Conservation (phyloP, 352 stramenopile species). For the Elongisporangium prolatum region DNA sequence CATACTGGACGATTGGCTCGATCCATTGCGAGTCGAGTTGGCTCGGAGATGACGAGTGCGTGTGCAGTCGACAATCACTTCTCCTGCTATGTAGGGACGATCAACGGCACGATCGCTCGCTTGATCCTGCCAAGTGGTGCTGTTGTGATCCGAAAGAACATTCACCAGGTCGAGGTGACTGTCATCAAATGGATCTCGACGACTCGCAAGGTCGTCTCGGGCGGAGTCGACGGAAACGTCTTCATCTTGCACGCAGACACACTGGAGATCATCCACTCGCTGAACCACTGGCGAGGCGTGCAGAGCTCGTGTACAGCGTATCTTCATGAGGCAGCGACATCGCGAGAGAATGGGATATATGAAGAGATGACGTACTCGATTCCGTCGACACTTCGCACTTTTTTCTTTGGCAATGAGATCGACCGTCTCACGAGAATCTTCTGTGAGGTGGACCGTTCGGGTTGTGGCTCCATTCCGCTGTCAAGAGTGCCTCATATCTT, state of each 20-base stretch:
- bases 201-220: conserved; percentile 19
- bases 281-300: conserved; percentile 41
- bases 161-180: conserved; percentile 22
- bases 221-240: conserved; percentile 25
- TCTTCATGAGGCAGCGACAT: conserved; percentile 16
- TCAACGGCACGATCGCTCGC: conserved; percentile 30
- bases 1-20: conserved; percentile 17
- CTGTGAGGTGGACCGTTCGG: conserved; percentile 5
- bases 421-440: conserved; percentile 27
- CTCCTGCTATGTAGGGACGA: conserved; percentile 39
- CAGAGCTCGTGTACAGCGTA: conserved; percentile 17
- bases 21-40: conserved; percentile 13
- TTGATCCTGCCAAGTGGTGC: conserved; percentile 27
- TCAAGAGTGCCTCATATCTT: conserved; percentile 13
- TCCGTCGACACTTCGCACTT: conserved; percentile 17
- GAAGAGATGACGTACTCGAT: conserved; percentile 20
- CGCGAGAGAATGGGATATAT: neutral
- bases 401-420: conserved; percentile 31
- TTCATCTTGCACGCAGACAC: conserved; percentile 27
- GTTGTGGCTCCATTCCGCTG: conserved; percentile 10
- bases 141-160: conserved; percentile 20
- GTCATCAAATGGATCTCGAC: conserved; percentile 14
- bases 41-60: conserved; percentile 25
- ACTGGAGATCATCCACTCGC: conserved; percentile 21
- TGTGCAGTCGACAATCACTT: conserved; percentile 28